A percentile compares a stretch with the other conserved stretches of the same genome.
phyloP scores from a whole-genome alignment of 805 yeast species.

The Saturnispora mendoncae region DNA sequence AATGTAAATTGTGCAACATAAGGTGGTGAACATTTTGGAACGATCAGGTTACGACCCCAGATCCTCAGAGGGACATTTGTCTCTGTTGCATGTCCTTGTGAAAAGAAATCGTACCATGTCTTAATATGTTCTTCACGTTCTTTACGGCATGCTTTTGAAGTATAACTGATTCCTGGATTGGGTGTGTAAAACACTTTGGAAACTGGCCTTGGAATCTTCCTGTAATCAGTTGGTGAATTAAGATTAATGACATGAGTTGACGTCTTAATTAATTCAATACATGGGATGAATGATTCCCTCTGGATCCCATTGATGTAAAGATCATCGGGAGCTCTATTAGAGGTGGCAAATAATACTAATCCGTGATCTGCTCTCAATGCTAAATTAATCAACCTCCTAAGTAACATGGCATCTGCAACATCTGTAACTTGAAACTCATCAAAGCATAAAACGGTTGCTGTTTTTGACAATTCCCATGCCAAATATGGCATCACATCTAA shows the following conservation, averaged over 20 bases:
- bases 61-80: conserved; percentile 39
- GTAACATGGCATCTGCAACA: conserved; percentile 96
- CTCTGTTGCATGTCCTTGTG: conserved; percentile 45
- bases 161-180: conserved; percentile 47
- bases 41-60: conserved; percentile 80
- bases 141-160: conserved; percentile 39
- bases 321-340: conserved; percentile 92
- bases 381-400: conserved; percentile 62
- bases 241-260: conserved; percentile 70
- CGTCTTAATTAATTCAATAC: conserved; percentile 69
- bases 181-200: conserved; percentile 76
- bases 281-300: conserved; percentile 84
- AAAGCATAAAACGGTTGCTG: conserved; percentile 75
- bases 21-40: conserved; percentile 71
- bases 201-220: conserved; percentile 78
- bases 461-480: conserved; percentile 74
- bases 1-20: conserved; percentile 86
- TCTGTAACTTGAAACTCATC: conserved; percentile 98
- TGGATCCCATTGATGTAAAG: conserved; percentile 91
- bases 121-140: conserved; percentile 55
- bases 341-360: conserved; percentile 82
- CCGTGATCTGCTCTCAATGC: conserved; percentile 73
- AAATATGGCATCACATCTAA: conserved; percentile 75
- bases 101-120: conserved; percentile 73
- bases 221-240: conserved; percentile 88